Evolutionary conservation across 2,329 filamentous ascomycete species (phyloP).

Genomic region (Mycosphaerella sp.): DNA sequence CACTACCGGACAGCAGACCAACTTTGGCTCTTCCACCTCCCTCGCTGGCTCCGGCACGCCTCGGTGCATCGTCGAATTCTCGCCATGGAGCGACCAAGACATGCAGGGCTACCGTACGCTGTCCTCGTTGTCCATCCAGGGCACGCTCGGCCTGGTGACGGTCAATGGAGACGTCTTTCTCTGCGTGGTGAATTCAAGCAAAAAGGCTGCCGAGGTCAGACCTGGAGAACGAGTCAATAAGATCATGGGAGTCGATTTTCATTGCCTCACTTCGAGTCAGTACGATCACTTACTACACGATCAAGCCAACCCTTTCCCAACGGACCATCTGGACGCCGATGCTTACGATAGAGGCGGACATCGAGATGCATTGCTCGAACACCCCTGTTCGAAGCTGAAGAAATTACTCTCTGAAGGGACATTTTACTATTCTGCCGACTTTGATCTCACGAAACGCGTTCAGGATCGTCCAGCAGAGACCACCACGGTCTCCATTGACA

Average conservation of each 20-base stretch:
- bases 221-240: slow-evolving; percentile 85
- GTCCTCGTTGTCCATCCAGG: slow-evolving; percentile 67
- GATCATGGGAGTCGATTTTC: slow-evolving; percentile 81
- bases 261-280: slow-evolving; percentile 79
- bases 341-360: slow-evolving; percentile 51
- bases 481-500: slow-evolving; percentile 81
- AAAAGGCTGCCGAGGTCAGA: slow-evolving; percentile 71
- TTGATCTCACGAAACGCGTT: slow-evolving; percentile 87
- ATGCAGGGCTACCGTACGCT: slow-evolving; percentile 71
- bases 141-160: slow-evolving; percentile 82
- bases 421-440: slow-evolving; percentile 98
- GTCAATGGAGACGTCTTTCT: slow-evolving; percentile 81
- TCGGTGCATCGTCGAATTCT: slow-evolving; percentile 86
- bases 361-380: slow-evolving; percentile 67
- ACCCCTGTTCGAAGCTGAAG: slow-evolving; percentile 83
- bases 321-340: slow-evolving; percentile 49
- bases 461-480: slow-evolving; percentile 61
- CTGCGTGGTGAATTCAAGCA: slow-evolving; percentile 76
- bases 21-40: slow-evolving; percentile 41
- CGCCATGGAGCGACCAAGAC: slow-evolving; percentile 57
- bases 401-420: slow-evolving; percentile 89
- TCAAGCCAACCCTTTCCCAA: slow-evolving; percentile 51
- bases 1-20: slow-evolving; percentile 51
- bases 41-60: slow-evolving; percentile 38
- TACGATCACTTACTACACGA: slow-evolving; percentile 70